Evolutionary conservation across 371 early-diverging fungal species (phyloP).

Genomic region (Nematocida ironsii): DNA sequence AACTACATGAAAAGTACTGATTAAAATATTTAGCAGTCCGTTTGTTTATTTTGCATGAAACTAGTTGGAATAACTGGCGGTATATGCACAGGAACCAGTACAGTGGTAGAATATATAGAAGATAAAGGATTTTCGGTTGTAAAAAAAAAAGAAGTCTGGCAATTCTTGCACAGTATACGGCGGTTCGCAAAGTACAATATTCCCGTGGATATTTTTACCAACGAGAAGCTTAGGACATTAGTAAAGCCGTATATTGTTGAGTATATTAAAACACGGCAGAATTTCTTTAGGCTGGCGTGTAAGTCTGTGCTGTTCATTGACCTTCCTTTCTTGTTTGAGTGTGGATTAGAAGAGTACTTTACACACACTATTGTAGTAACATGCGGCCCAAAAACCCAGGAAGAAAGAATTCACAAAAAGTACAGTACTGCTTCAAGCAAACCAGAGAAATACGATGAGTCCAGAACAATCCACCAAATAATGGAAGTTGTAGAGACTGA

Average conservation of each 20-base stretch:
- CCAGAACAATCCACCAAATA: background rate
- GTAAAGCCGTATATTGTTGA: background rate
- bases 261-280: background rate
- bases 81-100: slow-evolving; percentile 36
- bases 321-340: slow-evolving; percentile 53
- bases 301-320: slow-evolving; percentile 31
- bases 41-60: slow-evolving; percentile 38
- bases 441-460: background rate
- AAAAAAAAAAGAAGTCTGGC: background rate
- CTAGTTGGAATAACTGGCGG: slow-evolving; percentile 53
- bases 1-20: background rate
- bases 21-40: background rate
- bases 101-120: slow-evolving; percentile 47
- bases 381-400: slow-evolving; percentile 58
- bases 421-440: background rate
- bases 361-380: slow-evolving; percentile 34
- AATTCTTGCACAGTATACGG: background rate
- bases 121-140: slow-evolving; percentile 24
- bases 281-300: slow-evolving; percentile 10
- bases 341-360: slow-evolving; percentile 39
- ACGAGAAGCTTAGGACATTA: slow-evolving; percentile 8
- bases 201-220: background rate
- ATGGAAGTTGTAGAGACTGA: background rate
- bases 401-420: slow-evolving; percentile 37
- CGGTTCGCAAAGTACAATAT: background rate